phyloP scores from a whole-genome alignment of 139 green algal genomes.

The Picochlorum sp. region DNA sequence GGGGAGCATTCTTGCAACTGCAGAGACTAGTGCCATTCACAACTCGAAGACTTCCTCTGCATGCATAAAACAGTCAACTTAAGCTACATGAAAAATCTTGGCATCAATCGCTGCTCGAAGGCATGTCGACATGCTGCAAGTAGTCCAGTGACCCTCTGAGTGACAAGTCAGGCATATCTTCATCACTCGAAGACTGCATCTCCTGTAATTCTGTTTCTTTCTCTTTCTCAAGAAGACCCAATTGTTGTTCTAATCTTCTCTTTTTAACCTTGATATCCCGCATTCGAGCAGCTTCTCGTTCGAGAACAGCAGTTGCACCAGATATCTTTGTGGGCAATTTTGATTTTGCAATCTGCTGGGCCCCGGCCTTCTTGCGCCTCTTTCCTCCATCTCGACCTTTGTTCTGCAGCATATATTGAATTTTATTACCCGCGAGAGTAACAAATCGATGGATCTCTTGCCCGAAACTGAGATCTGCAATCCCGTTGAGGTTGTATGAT shows the following conservation, averaged over 20 bases:
- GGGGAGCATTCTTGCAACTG: constrained; percentile 9
- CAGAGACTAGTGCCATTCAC: neutral
- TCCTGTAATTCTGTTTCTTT: neutral
- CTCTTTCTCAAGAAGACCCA: neutral
- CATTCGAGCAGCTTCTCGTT: neutral
- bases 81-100: neutral
- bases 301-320: neutral
- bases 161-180: constrained; percentile 2
- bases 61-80: neutral
- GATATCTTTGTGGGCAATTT: neutral
- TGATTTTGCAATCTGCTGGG: neutral
- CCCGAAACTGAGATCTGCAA: constrained; percentile 21
- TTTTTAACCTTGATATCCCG: neutral
- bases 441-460: neutral
- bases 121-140: neutral
- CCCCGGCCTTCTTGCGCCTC: neutral
- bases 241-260: neutral
- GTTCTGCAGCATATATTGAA: neutral
- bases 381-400: neutral
- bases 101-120: neutral
- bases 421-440: neutral
- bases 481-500: constrained; percentile 3
- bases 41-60: neutral
- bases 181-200: neutral
- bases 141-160: neutral